Evolutionary conservation across 345 rosid genomes (phyloP).

Genomic region (Linum usitatissimum): DNA sequence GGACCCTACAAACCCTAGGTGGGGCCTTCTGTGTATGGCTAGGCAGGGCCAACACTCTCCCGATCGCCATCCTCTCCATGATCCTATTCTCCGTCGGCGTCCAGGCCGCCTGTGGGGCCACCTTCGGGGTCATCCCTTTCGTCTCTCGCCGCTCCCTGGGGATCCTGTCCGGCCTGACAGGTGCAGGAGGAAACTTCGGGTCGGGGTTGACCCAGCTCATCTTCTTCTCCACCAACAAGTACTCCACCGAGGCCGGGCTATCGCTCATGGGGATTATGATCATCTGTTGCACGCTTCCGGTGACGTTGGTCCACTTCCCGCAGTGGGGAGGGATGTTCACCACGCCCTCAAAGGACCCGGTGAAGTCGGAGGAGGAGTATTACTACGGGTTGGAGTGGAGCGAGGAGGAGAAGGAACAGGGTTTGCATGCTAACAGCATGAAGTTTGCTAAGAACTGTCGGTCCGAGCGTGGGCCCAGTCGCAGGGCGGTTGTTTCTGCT

Average conservation of each 20-base stretch:
- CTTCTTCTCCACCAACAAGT: constrained; percentile 45
- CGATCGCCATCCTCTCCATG: constrained; percentile 56
- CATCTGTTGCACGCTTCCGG: constrained; percentile 50
- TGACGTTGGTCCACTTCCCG: constrained; percentile 55
- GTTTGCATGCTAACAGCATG: constrained; percentile 50
- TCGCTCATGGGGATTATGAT: constrained; percentile 66
- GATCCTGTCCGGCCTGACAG: constrained; percentile 61
- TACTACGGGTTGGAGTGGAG: constrained; percentile 56
- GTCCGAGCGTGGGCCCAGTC: constrained; percentile 45
- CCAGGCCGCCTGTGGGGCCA: constrained; percentile 86
- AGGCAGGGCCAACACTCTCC: constrained; percentile 54
- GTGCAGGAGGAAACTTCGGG: constrained; percentile 73
- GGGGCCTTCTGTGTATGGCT: constrained; percentile 71
- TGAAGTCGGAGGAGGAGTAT: constrained; percentile 39
- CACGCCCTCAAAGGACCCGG: constrained; percentile 35
- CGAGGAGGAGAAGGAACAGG: constrained; percentile 51
- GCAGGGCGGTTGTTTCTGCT: constrained; percentile 25
- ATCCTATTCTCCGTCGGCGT: constrained; percentile 67
- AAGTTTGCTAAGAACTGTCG: constrained; percentile 65
- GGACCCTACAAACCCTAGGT: constrained; percentile 68
- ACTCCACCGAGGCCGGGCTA: constrained; percentile 48
- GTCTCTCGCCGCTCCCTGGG: constrained; percentile 69
- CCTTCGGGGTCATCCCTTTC: constrained; percentile 68
- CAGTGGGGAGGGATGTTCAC: constrained; percentile 78
- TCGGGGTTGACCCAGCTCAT: constrained; percentile 65